Percentiles rank a stretch among this genome's conserved stretches.
Evolutionary conservation across 1,139 yeast species (phyloP).

Genomic region (Geotrichum carabidarum): DNA sequence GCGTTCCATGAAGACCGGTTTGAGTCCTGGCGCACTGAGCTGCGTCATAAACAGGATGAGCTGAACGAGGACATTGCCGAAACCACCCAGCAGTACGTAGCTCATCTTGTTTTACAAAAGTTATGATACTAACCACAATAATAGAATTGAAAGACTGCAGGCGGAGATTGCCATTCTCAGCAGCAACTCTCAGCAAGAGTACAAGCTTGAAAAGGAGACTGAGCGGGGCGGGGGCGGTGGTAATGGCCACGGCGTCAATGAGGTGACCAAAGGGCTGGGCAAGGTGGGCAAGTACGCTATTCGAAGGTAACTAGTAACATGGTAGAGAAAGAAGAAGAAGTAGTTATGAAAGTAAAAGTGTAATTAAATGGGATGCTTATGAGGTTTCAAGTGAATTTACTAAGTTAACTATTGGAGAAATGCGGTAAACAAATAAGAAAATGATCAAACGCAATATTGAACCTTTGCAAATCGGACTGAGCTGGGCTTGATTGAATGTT

Average conservation of each 20-base stretch:
- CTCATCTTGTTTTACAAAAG: not conserved
- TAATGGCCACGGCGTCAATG: not conserved
- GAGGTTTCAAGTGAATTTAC: no score
- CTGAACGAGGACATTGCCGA: constrained; percentile 52
- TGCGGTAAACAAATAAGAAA: no score
- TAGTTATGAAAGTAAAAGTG: not conserved
- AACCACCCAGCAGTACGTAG: constrained; percentile 2
- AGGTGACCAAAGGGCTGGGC: constrained; percentile 5
- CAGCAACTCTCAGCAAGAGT: not conserved
- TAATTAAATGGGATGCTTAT: not conserved
- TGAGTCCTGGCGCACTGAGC: constrained; percentile 58
- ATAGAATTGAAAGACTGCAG: constrained; percentile 10
- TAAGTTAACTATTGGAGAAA: no score
- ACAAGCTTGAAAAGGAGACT: constrained; percentile 6
- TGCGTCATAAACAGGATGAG: constrained; percentile 51
- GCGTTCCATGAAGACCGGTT: constrained; percentile 55
- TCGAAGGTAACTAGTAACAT: not conserved
- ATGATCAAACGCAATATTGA: no score
- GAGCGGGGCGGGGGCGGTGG: not conserved
- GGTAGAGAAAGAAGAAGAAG: not conserved
- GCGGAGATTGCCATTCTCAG: constrained; percentile 14
- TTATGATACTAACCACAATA: not conserved
- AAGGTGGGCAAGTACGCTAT: constrained; percentile 16
- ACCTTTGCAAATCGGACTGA: no score
- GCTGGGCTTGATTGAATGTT: no score